Evolutionary conservation across 768 basidiomycete genomes (phyloP).

Genomic region (Bullera alba): DNA sequence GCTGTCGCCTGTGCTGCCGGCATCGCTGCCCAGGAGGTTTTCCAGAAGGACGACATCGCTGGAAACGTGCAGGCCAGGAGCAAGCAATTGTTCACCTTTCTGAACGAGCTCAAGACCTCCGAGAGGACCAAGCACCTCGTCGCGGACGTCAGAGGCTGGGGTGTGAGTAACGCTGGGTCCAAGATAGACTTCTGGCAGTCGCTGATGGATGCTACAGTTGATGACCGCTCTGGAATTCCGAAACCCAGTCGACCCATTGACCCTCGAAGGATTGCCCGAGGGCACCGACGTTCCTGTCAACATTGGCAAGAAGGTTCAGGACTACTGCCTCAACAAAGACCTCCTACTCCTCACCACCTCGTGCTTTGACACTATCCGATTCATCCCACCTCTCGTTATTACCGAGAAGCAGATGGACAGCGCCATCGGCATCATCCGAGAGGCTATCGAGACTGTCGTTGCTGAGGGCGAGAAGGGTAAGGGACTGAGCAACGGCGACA

Average conservation of each 20-base stretch:
- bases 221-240: slow-evolving; percentile 48
- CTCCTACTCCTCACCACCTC: slow-evolving; percentile 83
- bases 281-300: slow-evolving; percentile 46
- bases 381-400: slow-evolving; percentile 88
- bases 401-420: slow-evolving; percentile 65
- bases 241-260: slow-evolving; percentile 49
- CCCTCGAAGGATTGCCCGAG: slow-evolving; percentile 11
- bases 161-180: slow-evolving; percentile 51
- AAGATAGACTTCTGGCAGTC: background rate
- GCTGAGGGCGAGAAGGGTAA: slow-evolving; percentile 17
- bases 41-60: slow-evolving; percentile 72
- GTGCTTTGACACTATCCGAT: slow-evolving; percentile 56
- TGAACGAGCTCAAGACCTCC: slow-evolving; percentile 57
- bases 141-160: slow-evolving; percentile 77
- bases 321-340: slow-evolving; percentile 76
- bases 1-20: slow-evolving; percentile 88
- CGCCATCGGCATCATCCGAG: slow-evolving; percentile 46
- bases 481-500: too few relatives aligned
- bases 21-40: slow-evolving; percentile 67
- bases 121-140: slow-evolving; percentile 56
- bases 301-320: slow-evolving; percentile 64
- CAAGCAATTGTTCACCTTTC: slow-evolving; percentile 59
- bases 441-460: slow-evolving; percentile 62
- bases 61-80: slow-evolving; percentile 73
- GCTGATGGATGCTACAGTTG: slow-evolving; percentile 1